Base-by-base conservation (phyloP, 208 protist genomes). In the Leishmania mexicana region DNA sequence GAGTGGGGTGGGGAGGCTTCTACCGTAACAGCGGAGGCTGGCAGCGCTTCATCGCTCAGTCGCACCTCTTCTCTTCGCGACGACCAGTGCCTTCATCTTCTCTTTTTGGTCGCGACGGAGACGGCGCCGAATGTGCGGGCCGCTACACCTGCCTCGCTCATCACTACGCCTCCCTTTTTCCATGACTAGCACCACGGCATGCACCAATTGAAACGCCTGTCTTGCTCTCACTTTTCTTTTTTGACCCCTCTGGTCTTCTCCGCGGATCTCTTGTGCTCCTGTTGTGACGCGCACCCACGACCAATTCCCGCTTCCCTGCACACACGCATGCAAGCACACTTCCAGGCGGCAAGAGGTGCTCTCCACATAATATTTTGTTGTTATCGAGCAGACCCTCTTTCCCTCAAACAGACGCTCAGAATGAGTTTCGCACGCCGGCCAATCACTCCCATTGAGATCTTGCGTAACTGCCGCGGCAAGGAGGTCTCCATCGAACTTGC, bases 391-490 rank as follows among this genome's bases (percentile, higher is more conserved):
- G 5, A n/a, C 35, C 51, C 31, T 2, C 49, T 0, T 5, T 1
- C 71, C 13, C 71, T 28, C 71, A 15, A 35, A 75, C 21, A 53
- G 6, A 58, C 75, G 28, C 24, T 65, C 11, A 78, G 40, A 31
- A 94, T 94, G 91, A 91, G 85, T 62, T 80, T 49, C 28, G 70
- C 75, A 62, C 81, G 83, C 24, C 80, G 88, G 72, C 72, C 83
- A 15, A 84, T 91, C 54, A 91, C 89, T 6, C 93, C 94, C 45
- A 87, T 96, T 24, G 93, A 96, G 76, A 88, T 97, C 73, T 88
- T 96, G 21, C 92, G 90, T 71, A 96, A 97, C 87, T 94, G 90
- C 76, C 84, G 89, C 15, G 93, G 92, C 1, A 95, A 97, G 79
- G 83, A 92, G 2, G 92, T 97, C 31, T 95, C 92, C 7, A 86